phyloP scores from a whole-genome alignment of 768 basidiomycete species.

The Cyclocybe cylindracea region DNA sequence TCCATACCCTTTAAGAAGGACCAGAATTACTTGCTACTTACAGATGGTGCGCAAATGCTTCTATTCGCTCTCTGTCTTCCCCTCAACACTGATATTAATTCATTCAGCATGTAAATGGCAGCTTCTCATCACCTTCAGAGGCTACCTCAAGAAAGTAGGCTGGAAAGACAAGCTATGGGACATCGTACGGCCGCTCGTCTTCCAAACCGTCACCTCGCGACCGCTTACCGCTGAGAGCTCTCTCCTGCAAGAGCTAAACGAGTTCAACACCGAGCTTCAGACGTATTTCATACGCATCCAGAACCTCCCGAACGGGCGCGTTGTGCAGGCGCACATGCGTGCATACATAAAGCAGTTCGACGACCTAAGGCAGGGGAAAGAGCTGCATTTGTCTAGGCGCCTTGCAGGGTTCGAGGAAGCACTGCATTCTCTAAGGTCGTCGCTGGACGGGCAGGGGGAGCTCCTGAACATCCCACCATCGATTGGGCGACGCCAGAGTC shows the following conservation, averaged over 20 bases:
- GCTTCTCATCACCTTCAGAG: background rate
- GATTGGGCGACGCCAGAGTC: no score
- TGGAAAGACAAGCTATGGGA: background rate
- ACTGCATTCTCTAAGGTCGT: no score
- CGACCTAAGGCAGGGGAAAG: no score
- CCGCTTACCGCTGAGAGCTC: background rate
- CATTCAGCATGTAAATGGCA: background rate
- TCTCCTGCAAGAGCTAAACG: background rate
- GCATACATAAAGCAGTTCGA: no score
- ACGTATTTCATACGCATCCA: background rate
- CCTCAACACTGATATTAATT: background rate
- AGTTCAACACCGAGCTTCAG: background rate
- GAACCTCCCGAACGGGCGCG: background rate
- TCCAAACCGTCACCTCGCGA: background rate
- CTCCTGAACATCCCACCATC: no score
- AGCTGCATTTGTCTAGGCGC: no score
- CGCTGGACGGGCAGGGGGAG: no score
- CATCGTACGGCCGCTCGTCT: background rate
- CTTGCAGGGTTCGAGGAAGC: no score
- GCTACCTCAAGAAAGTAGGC: background rate
- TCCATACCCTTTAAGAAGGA: background rate
- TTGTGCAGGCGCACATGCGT: no score
- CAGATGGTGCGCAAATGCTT: background rate
- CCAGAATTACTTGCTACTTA: conserved; percentile 1
- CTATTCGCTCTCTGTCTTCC: background rate